Evolutionary conservation across 371 early-diverging fungal species (phyloP).

Genomic region (Conidiobolus incongruus): DNA sequence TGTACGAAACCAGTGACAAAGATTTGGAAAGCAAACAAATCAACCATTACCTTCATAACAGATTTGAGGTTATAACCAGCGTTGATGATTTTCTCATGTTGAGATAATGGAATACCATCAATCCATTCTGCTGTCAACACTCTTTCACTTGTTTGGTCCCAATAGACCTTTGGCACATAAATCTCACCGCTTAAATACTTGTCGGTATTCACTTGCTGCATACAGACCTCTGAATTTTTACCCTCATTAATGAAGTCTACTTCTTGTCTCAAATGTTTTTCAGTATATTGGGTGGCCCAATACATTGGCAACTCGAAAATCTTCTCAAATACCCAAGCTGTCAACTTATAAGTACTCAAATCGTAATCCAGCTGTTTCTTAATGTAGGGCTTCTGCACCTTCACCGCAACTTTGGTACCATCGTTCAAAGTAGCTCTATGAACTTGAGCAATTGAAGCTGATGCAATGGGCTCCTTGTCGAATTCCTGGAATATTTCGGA

Average conservation of each 20-base stretch:
- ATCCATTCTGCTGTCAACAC: conserved; percentile 79
- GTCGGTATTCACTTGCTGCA: conserved; percentile 25
- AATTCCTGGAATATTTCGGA: conserved; percentile 46
- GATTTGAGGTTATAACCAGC: conserved; percentile 16
- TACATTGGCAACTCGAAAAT: conserved; percentile 66
- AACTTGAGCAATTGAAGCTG: conserved; percentile 87
- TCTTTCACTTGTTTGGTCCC: conserved; percentile 40
- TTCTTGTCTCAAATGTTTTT: conserved; percentile 57
- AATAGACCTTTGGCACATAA: conserved; percentile 58
- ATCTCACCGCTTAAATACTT: conserved; percentile 19
- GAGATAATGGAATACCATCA: conserved; percentile 39
- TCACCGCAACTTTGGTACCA: conserved; percentile 63
- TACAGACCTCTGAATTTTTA: conserved; percentile 45
- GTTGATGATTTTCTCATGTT: conserved; percentile 16
- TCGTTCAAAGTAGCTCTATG: conserved; percentile 59
- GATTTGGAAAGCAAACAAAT: conserved; percentile 74
- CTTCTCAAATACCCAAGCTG: conserved; percentile 34
- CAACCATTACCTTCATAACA: conserved; percentile 52
- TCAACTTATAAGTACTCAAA: conserved; percentile 32
- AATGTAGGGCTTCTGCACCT: conserved; percentile 81
- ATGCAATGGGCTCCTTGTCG: conserved; percentile 45
- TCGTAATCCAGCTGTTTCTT: conserved; percentile 65
- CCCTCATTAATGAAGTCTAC: conserved; percentile 70
- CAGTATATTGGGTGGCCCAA: conserved; percentile 59
- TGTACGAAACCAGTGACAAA: conserved; percentile 76